phyloP scores from a whole-genome alignment of 1,284 basidiomycete genomes.

The Moesziomyces sp. region DNA sequence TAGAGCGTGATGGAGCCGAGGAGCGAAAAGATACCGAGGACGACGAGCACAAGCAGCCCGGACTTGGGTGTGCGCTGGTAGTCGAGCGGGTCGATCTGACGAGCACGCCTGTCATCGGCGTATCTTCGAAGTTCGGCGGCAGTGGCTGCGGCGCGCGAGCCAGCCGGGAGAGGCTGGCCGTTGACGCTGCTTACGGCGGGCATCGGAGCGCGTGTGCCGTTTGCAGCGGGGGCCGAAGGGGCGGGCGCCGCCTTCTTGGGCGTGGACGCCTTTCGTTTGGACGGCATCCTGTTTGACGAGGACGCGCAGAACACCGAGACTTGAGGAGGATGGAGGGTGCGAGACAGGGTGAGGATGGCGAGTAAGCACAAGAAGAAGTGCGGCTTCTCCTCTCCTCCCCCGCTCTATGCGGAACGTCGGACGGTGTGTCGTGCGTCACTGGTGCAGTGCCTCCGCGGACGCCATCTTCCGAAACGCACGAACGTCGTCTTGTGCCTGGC shows the following conservation, averaged over 20 bases:
- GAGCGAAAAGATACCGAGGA: conserved; percentile 32
- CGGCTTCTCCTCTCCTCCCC: neutral
- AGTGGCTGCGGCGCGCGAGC: conserved; percentile 3
- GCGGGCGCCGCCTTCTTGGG: conserved; percentile 35
- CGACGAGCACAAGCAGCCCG: conserved; percentile 28
- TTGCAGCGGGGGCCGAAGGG: conserved; percentile 4
- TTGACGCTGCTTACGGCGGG: neutral
- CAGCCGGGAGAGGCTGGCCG: conserved; percentile 5
- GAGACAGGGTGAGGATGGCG: conserved; percentile 4
- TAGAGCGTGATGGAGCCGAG: conserved; percentile 48
- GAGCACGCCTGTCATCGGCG: conserved; percentile 19
- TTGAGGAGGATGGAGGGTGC: neutral
- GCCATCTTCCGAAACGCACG: too few relatives aligned
- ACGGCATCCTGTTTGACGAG: conserved; percentile 17
- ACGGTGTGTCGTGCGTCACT: neutral
- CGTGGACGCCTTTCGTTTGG: conserved; percentile 31
- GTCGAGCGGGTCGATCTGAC: conserved; percentile 38
- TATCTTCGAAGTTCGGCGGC: conserved; percentile 25
- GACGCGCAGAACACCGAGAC: neutral
- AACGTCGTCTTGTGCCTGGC: too few relatives aligned
- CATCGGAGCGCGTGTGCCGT: conserved; percentile 1
- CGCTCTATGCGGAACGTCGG: neutral
- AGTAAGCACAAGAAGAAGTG: conserved; percentile 2
- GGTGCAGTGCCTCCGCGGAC: neutral
- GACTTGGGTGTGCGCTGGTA: conserved; percentile 48